These are phyloP conservation scores for Cryptosporidium sp. DNA, from an alignment of 169 alveolate genomes.

Conservation along the genomic window DNA sequence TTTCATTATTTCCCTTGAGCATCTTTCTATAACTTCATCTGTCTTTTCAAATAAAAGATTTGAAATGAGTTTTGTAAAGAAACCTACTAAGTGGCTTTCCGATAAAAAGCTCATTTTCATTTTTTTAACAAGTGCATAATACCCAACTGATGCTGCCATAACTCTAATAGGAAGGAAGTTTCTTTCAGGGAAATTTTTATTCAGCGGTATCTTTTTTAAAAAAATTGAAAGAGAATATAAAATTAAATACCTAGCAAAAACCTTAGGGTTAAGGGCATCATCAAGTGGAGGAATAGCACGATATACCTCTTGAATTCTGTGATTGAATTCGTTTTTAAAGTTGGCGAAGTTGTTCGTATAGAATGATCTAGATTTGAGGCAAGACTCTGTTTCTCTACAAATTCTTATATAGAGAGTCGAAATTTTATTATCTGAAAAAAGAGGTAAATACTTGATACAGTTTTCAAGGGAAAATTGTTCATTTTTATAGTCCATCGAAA, in stretches of 20 bases:
- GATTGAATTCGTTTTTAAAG: neutral
- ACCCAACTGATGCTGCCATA: neutral
- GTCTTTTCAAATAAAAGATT: neutral
- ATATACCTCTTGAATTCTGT: neutral
- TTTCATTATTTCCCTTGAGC: neutral
- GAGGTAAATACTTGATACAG: slow-evolving; percentile 2
- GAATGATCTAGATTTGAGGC: neutral
- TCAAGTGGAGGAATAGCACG: neutral
- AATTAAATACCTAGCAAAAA: neutral
- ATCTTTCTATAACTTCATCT: neutral
- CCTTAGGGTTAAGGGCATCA: neutral
- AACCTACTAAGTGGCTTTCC: neutral
- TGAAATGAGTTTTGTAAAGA: slow-evolving; percentile 14
- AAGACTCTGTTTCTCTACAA: neutral
- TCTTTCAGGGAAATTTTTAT: slow-evolving; percentile 25
- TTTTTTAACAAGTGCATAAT: neutral
- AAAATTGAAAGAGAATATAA: slow-evolving; percentile 19
- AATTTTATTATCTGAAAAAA: neutral
- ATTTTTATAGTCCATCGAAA: slow-evolving; percentile 19
- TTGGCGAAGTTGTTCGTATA: neutral
- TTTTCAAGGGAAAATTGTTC: neutral
- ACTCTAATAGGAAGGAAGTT: slow-evolving; percentile 34
- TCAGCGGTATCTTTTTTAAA: neutral
- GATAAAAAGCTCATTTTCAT: neutral
- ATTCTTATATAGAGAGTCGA: neutral